phyloP scores from a whole-genome alignment of 2,329 filamentous ascomycete genomes.

The Exophiala phaeomuriformis region DNA sequence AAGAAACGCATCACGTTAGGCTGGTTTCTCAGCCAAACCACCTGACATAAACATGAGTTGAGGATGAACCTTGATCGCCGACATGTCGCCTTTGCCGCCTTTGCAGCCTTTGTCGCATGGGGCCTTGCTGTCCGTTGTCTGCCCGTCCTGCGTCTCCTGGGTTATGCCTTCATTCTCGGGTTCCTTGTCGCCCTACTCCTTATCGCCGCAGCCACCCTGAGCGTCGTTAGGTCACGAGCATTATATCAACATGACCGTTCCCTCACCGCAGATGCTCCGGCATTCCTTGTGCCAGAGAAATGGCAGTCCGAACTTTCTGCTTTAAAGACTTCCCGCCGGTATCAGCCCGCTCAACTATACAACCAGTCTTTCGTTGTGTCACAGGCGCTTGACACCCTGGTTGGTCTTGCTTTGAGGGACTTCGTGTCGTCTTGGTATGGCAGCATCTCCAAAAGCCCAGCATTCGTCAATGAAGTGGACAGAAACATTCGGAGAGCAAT shows the following conservation, averaged over 20 bases:
- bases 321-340: conserved; percentile 58
- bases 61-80: conserved; percentile 41
- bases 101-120: conserved; percentile 66
- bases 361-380: conserved; percentile 70
- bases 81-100: conserved; percentile 38
- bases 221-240: conserved; percentile 26
- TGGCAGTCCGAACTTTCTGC: conserved; percentile 67
- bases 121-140: conserved; percentile 76
- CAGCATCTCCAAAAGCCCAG: conserved; percentile 70
- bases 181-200: conserved; percentile 51
- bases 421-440: conserved; percentile 86
- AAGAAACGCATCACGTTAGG: conserved; percentile 4
- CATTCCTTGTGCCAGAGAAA: conserved; percentile 54
- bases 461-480: conserved; percentile 83
- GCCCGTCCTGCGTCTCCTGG: conserved; percentile 73
- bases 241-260: conserved; percentile 38
- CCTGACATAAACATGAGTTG: conserved; percentile 13
- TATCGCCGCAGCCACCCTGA: conserved; percentile 51
- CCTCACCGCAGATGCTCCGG: conserved; percentile 35
- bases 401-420: conserved; percentile 70
- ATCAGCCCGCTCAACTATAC: conserved; percentile 64
- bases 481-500: conserved; percentile 67
- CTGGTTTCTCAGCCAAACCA: conserved; percentile 12
- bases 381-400: conserved; percentile 67
- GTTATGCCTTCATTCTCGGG: conserved; percentile 74